These are phyloP conservation scores for Trichosporon coremiiforme DNA, from an alignment of 1,284 basidiomycete species.

Conservation along the genomic window DNA sequence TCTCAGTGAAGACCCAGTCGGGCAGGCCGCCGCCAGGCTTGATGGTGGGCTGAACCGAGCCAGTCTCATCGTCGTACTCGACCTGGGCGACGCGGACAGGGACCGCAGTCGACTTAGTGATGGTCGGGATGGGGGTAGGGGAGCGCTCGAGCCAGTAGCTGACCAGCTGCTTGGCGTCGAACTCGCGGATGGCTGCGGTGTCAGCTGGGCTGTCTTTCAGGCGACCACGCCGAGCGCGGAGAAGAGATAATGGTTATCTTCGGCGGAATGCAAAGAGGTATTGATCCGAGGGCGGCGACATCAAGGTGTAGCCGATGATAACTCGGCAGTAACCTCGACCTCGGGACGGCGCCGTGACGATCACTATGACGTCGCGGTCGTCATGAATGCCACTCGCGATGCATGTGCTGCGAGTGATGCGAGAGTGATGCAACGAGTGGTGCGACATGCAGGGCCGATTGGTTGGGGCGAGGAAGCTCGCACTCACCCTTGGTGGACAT, in stretches of 20 bases:
- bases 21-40: constrained; percentile 71
- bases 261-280: constrained; percentile 17
- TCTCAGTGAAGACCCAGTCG: constrained; percentile 79
- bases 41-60: constrained; percentile 67
- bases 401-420: not conserved
- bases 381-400: not conserved
- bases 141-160: constrained; percentile 92
- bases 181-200: constrained; percentile 78
- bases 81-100: constrained; percentile 58
- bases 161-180: constrained; percentile 90
- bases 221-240: not conserved
- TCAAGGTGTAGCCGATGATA: constrained; percentile 3
- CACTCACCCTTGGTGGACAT: constrained; percentile 58
- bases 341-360: not conserved
- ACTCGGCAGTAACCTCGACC: constrained; percentile 2
- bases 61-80: constrained; percentile 74
- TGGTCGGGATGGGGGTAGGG: constrained; percentile 61
- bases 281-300: constrained; percentile 23
- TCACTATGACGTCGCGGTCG: not conserved
- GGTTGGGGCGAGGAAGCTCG: not conserved
- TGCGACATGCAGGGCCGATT: not conserved
- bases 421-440: no score
- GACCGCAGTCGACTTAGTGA: constrained; percentile 53
- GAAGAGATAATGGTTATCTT: constrained; percentile 16
- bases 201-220: not conserved